Conservation (phyloP, 139 green algal species). For the Coelastrella sp. region DNA sequence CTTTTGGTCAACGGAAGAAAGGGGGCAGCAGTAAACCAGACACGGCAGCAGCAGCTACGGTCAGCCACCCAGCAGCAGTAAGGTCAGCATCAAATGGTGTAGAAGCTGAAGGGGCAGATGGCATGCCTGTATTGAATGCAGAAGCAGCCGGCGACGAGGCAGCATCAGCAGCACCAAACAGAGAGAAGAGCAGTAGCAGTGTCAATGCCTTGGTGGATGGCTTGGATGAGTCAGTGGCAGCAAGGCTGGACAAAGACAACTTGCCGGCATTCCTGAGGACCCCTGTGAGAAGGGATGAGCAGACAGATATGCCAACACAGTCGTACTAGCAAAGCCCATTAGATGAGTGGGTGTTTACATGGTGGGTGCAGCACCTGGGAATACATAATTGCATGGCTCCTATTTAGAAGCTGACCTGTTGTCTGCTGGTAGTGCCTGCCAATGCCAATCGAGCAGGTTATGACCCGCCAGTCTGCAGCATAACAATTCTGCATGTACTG, state of each 20-base stretch:
- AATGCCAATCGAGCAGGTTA: too few relatives aligned
- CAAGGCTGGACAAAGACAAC: not conserved
- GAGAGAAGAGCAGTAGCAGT: conserved; percentile 1
- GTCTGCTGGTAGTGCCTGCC: too few relatives aligned
- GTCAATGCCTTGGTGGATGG: conserved; percentile 19
- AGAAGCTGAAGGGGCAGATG: not conserved
- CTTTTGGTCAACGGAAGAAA: not conserved
- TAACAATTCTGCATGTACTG: too few relatives aligned
- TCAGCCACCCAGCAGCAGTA: not conserved
- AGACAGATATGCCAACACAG: conserved; percentile 28
- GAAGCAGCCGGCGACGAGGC: not conserved
- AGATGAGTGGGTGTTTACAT: too few relatives aligned
- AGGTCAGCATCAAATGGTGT: not conserved
- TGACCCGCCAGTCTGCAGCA: too few relatives aligned
- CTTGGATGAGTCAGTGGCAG: conserved; percentile 21
- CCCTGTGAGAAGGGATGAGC: not conserved
- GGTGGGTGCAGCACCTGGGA: too few relatives aligned
- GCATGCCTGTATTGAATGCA: not conserved
- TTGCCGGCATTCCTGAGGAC: conserved; percentile 32
- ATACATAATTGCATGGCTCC: too few relatives aligned
- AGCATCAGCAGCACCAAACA: not conserved
- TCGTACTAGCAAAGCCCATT: not conserved
- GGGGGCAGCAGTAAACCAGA: not conserved
- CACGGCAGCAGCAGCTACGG: conserved; percentile 4
- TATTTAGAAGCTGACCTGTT: too few relatives aligned